Evolutionary conservation across 805 yeast genomes (phyloP), one percentile per base, ranked within the genome.

Genomic region (Pichia paraexigua): DNA sequence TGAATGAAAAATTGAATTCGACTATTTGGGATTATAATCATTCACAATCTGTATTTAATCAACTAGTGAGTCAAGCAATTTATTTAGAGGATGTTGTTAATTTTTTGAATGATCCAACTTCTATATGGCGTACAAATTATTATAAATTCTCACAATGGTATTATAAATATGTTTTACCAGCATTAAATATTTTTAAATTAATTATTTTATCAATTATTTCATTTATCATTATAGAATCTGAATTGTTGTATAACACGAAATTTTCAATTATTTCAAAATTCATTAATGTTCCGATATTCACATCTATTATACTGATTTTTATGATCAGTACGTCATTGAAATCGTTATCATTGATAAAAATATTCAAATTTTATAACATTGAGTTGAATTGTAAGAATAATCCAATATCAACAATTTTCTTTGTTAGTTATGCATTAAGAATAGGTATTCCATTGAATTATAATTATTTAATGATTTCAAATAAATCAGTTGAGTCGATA

Each of bases 371-470:
- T 64, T 88, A 87, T 63, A 90, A 85, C 54, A 73, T 88, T 52
- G 66, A 66, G 45, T 89, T 85, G 15, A 80, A 83, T 20, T 76
- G 75, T 55, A 76, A 81, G 49, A 83, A 92, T 0, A 92, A 85
- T 62, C 84, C 87, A 0, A 85, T 87, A 0, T 81, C 88, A 17
- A 76, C 85, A 22, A 74, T 87, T 35, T 88, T 87, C 63, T 88
- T 86, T 64, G 80, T 90, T 21, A 84, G 86, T 60, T 87, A 88
- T 60, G 82, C 87, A 20, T 85, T 91, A 48, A 80, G 96, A 56
- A 71, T 88, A 63, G 86, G 95, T 0, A 82, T 88, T 13, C 96
- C 96, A 12, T 71, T 88, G 55, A 80, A 87, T 25, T 88, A 85
- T 68, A 88, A 88, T 66, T 88, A 85, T 62, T 65, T 87, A 51